Conservation (phyloP, 176 grass and related monocot genomes). For the Hsuehochloa calcarea region DNA sequence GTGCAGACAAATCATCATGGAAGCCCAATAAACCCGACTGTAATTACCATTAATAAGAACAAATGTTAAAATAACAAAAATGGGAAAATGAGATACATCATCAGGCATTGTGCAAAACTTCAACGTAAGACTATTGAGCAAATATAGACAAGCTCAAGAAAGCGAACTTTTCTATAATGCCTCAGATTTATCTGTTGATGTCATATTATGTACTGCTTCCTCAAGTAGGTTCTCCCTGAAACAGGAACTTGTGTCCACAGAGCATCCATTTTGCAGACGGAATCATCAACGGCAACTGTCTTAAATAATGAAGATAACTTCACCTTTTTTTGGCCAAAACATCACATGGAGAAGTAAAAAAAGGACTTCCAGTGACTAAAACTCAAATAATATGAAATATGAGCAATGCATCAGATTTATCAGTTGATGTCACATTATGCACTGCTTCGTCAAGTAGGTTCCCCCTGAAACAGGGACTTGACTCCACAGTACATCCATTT, state of each 20-base stretch:
- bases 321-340: neutral
- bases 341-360: neutral
- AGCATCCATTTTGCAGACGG: constrained; percentile 61
- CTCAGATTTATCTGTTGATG: constrained; percentile 31
- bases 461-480: constrained; percentile 52
- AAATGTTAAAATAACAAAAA: neutral
- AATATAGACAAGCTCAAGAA: neutral
- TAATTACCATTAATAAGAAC: neutral
- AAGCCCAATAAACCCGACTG: neutral
- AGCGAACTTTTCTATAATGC: neutral
- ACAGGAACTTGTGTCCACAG: constrained; percentile 43
- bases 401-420: constrained; percentile 25
- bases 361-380: neutral
- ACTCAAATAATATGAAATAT: neutral
- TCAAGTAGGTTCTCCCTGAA: constrained; percentile 52
- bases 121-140: neutral
- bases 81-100: neutral
- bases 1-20: constrained; percentile 18
- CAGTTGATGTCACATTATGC: constrained; percentile 32
- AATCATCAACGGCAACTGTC: constrained; percentile 24
- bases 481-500: constrained; percentile 50
- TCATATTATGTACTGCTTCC: constrained; percentile 24
- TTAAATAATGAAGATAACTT: neutral
- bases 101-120: neutral
- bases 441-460: constrained; percentile 48